Base-by-base conservation (phyloP, 2,329 filamentous ascomycete species). In the Monilinia aucupariae region DNA sequence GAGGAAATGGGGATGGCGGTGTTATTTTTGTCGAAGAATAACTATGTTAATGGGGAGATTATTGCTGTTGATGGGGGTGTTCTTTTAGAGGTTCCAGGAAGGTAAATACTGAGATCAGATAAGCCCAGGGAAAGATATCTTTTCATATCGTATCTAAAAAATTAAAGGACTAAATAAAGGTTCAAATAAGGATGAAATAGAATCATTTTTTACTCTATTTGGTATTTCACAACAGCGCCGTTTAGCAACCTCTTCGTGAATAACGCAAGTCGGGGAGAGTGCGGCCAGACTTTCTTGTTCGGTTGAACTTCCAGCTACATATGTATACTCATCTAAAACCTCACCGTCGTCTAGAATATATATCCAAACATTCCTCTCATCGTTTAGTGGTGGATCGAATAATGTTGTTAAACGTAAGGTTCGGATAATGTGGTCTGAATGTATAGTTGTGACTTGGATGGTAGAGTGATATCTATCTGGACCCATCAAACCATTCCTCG, bases 1-100 rank as follows among this genome's bases (percentile, higher is more conserved):
- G 65, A 69, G 61, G 68, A 86, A 68, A 85, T 86, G 78, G 83
- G 80, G 0, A 78, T 78, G 58, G 80, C 81, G 0, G 76, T 85
- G 6, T 71, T 86, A 27, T 85, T 82, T 64, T 75, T 79, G 41
- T 78, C 78, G 22, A 71, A 70, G 59, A 76, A 76, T 49, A 74
- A 73, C 66, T 77, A 76, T 62, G 67, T 77, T 22, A 75, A 74
- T 58, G 75, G 75, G 0, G 73, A 76, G 67, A 71, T 73, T 22
- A 66, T 77, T 54, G 76, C 78, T 0, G 79, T 84, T 17, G 81
- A 84, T 68, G 81, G 82, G 4, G 81, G 81, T 43, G 67, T 83
- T 68, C 71, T 79, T 12, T 53, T 71, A 34, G 69, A 71, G 41
- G 62, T 80, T 25, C 69, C 79, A 0, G 66, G 68, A n/a, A 60